Percentiles rank a stretch among this genome's conserved stretches.
These are phyloP conservation scores for Serpula lacrymans DNA, from an alignment of 768 basidiomycete species.

Conservation along the genomic window DNA sequence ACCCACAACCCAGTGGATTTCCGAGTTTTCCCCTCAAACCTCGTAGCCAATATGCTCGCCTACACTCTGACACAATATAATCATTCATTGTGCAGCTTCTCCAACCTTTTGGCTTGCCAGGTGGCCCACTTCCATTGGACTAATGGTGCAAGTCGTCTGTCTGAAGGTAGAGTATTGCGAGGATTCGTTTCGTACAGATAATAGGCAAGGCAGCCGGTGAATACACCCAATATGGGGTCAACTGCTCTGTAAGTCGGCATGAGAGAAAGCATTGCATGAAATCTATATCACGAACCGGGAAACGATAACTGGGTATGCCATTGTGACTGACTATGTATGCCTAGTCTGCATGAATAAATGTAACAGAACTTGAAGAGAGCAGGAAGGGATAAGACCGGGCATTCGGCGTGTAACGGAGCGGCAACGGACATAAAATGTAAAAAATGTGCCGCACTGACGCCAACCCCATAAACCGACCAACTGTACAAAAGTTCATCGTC, in stretches of 20 bases:
- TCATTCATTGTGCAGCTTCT: slow-evolving; percentile 7
- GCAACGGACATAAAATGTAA: slow-evolving; percentile 15
- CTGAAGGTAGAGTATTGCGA: slow-evolving; percentile 56
- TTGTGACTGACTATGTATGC: slow-evolving; percentile 2
- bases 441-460: slow-evolving; percentile 14
- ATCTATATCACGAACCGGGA: slow-evolving; percentile 24
- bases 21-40: too few species aligned
- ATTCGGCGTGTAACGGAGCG: slow-evolving; percentile 20
- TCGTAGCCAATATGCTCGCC: too few species aligned
- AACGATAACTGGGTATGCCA: slow-evolving; percentile 18
- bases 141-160: slow-evolving; percentile 53
- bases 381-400: slow-evolving; percentile 37
- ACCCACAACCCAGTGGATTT: too few species aligned
- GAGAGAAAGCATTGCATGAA: background rate
- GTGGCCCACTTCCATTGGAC: slow-evolving; percentile 66
- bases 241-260: slow-evolving; percentile 42
- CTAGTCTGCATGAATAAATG: background rate
- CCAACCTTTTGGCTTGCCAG: slow-evolving; percentile 19
- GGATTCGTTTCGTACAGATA: slow-evolving; percentile 81
- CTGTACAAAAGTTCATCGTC: slow-evolving; percentile 1
- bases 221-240: slow-evolving; percentile 72
- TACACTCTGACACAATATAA: too few species aligned
- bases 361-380: slow-evolving; percentile 39
- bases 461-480: slow-evolving; percentile 3
- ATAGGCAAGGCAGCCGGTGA: slow-evolving; percentile 76